Percentiles rank a stretch among this genome's conserved stretches.
These are phyloP conservation scores for Cercis canadensis DNA, from an alignment of 306 rosid species.

Conservation along the genomic window DNA sequence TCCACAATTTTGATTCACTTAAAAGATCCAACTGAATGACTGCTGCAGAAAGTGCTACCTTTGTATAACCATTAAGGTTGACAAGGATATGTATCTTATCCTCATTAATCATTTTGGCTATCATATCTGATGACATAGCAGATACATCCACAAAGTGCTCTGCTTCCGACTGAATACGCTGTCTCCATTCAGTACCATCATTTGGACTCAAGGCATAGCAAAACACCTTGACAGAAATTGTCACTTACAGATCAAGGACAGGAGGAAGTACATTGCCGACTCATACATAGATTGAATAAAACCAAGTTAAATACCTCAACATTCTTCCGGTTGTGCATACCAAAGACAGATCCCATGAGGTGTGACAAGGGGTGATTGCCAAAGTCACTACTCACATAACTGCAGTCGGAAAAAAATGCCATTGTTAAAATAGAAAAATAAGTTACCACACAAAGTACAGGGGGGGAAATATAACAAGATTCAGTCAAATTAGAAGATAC, in stretches of 20 bases:
- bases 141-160: slow-evolving; percentile 96
- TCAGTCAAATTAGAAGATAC: slow-evolving; percentile 49
- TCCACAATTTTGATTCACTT: background rate
- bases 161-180: slow-evolving; percentile 84
- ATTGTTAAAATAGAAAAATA: too few species aligned
- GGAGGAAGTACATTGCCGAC: background rate
- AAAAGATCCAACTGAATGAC: background rate
- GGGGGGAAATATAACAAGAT: background rate
- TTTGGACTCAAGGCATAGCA: slow-evolving; percentile 96
- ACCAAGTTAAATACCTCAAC: slow-evolving; percentile 69
- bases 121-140: slow-evolving; percentile 84
- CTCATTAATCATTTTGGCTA: slow-evolving; percentile 86
- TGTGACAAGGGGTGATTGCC: slow-evolving; percentile 83
- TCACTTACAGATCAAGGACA: background rate
- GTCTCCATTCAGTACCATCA: slow-evolving; percentile 97
- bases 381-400: slow-evolving; percentile 71
- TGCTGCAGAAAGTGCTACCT: slow-evolving; percentile 51
- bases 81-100: slow-evolving; percentile 87
- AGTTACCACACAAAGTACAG: too few species aligned
- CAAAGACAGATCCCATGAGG: slow-evolving; percentile 96
- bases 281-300: slow-evolving; percentile 1
- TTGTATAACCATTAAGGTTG: slow-evolving; percentile 97
- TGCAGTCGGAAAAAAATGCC: slow-evolving; percentile 22
- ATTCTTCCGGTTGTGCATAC: slow-evolving; percentile 84
- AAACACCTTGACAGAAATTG: slow-evolving; percentile 63